These are phyloP conservation scores for Hypoxylon fragiforme DNA, from an alignment of 495 filamentous ascomycete species.

Conservation along the genomic window DNA sequence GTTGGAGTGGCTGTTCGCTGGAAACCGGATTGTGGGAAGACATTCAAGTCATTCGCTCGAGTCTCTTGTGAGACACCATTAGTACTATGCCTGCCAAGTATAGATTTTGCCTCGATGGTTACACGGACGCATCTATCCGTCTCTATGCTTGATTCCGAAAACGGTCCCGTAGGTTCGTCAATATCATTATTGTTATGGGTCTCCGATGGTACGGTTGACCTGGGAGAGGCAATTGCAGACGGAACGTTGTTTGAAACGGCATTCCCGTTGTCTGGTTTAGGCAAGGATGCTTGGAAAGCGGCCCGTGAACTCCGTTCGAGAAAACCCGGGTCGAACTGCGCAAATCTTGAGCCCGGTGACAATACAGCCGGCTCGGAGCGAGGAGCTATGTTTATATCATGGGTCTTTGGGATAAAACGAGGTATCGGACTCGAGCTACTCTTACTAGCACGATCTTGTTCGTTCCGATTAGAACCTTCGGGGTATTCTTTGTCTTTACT, in stretches of 20 bases:
- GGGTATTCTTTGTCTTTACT: not conserved
- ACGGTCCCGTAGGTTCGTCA: not conserved
- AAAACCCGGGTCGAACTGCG: not conserved
- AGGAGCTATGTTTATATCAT: conserved; percentile 9
- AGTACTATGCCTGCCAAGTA: not conserved
- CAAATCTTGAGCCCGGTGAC: not conserved
- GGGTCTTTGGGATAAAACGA: not conserved
- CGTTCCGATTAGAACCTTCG: not conserved
- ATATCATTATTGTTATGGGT: not conserved
- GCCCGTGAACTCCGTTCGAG: not conserved
- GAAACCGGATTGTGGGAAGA: not conserved
- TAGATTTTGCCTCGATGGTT: not conserved
- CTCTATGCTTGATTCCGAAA: not conserved
- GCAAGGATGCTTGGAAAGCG: not conserved
- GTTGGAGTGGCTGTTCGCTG: not conserved
- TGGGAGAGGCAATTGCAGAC: not conserved
- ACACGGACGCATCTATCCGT: not conserved
- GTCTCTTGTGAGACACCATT: not conserved
- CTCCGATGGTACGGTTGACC: not conserved
- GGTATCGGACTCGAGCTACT: not conserved
- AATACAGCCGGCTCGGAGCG: not conserved
- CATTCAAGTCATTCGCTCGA: not conserved
- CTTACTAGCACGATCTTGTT: not conserved
- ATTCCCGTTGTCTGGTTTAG: not conserved
- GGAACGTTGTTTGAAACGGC: not conserved